Evolutionary conservation across 2,329 filamentous ascomycete genomes (phyloP), one percentile per base, ranked within the genome.

Genomic region (Ophiostoma populinum): DNA sequence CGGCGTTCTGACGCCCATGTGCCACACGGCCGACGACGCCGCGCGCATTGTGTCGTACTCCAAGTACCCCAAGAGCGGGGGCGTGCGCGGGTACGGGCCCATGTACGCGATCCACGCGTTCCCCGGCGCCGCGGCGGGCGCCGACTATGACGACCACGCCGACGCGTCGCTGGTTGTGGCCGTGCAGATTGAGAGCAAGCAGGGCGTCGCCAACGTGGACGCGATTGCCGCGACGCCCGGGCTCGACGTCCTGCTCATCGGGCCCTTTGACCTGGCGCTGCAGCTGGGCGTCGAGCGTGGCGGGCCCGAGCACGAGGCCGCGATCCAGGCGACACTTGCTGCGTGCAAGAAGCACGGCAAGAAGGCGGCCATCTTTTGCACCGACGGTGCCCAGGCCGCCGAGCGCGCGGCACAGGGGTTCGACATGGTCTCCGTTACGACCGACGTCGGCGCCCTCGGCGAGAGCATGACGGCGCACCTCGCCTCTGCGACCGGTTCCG

Each of bases 1-100:
- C 46, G 69, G 67, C 21, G 59, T 74, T 24, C 53, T 71, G 18
- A 65, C 68, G 5, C 67, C 65, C 4, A 47, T 47, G 45, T 45
- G 45, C 40, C 45, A 47, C 40, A 40, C 43, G 2, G 38, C 42
- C 24, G 45, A 40, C n/a, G 46, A 48, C 24, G 46, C 46, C 19
- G 40, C 30, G n/a, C 27, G 30, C 22, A 42, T 48, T 27, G 46
- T 48, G n/a, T 31, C 35, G 16, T 48, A 32, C 19, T 32, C 18
- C 36, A 47, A 47, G 32, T 48, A 48, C 31, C 46, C 30, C n/a
- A 27, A n/a, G 19, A 30, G 13, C 6, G 16, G 16, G 8, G 31
- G 31, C 7, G 21, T 18, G 10, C 42, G 46, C 25, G 45, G 46
- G 29, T 48, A 47, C 42, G 54, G 54, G 3, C 54, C 54, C 2